These are phyloP conservation scores for Hippophae tibetana DNA, from an alignment of 306 rosid genomes.

Conservation along the genomic window DNA sequence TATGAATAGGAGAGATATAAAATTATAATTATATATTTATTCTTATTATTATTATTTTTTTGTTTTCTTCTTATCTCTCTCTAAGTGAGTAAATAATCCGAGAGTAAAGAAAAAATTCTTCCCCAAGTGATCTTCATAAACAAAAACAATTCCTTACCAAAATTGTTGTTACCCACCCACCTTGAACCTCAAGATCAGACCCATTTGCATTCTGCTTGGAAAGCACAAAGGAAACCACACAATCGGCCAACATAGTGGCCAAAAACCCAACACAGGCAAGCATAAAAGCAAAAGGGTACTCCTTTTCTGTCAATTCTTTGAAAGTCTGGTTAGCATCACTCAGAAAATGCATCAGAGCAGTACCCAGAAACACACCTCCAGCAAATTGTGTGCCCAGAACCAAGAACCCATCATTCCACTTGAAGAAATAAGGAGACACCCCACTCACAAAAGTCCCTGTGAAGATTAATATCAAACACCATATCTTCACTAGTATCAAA, in stretches of 20 bases:
- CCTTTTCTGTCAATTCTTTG: slow-evolving; percentile 36
- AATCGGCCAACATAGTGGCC: slow-evolving; percentile 63
- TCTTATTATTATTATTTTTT: too few species aligned
- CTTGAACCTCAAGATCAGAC: slow-evolving; percentile 34
- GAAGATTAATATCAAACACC: slow-evolving; percentile 49
- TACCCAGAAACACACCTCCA: slow-evolving; percentile 78
- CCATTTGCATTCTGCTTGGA: slow-evolving; percentile 11
- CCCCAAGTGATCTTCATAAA: background rate
- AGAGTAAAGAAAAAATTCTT: background rate
- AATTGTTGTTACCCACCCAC: background rate
- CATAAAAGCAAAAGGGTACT: slow-evolving; percentile 76
- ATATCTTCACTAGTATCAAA: slow-evolving; percentile 38
- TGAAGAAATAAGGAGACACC: slow-evolving; percentile 55
- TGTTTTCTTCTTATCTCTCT: too few species aligned
- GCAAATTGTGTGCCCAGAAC: slow-evolving; percentile 81
- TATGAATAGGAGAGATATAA: too few species aligned
- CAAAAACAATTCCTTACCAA: background rate
- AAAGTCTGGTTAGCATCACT: slow-evolving; percentile 68
- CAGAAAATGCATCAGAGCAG: slow-evolving; percentile 79
- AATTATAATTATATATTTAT: too few species aligned
- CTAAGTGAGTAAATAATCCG: background rate
- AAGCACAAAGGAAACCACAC: slow-evolving; percentile 31
- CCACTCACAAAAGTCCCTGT: slow-evolving; percentile 58
- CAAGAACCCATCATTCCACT: slow-evolving; percentile 74
- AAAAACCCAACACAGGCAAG: slow-evolving; percentile 59